A percentile compares a stretch with the other conserved stretches of the same genome.
Conservation (phyloP, 2,329 filamentous ascomycete species). For the Apiospora koreana region DNA sequence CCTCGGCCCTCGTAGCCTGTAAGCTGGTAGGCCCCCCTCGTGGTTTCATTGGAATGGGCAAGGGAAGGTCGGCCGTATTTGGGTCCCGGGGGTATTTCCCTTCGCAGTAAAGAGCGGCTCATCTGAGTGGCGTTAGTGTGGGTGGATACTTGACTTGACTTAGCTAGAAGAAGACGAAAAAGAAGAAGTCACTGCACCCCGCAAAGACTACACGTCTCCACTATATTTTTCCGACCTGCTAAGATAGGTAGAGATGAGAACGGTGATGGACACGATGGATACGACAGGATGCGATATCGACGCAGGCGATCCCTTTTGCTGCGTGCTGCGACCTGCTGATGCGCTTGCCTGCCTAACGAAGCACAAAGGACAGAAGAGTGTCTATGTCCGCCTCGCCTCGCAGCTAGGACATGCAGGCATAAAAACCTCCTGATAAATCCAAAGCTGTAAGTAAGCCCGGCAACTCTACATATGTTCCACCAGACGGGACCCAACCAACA, state of each 20-base stretch:
- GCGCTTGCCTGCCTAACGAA: neutral
- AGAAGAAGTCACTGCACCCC: neutral
- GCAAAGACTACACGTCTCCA: neutral
- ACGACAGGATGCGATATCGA: neutral
- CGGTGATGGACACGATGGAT: neutral
- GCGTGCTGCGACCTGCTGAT: neutral
- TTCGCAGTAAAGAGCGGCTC: constrained; percentile 7
- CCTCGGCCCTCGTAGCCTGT: neutral
- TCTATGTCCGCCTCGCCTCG: neutral
- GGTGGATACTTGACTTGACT: neutral
- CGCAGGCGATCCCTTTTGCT: neutral
- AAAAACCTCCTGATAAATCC: too few species aligned
- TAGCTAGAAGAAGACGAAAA: neutral
- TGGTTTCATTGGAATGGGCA: neutral
- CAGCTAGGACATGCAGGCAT: neutral
- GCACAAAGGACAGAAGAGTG: neutral
- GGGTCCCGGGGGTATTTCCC: neutral
- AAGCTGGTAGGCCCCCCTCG: neutral
- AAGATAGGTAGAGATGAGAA: neutral
- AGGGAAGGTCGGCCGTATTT: neutral
- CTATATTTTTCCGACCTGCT: constrained; percentile 3
- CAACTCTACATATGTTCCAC: too few species aligned
- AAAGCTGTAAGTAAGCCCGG: too few species aligned
- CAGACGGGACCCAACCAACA: too few species aligned
- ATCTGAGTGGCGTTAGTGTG: constrained; percentile 3